Evolutionary conservation across 352 stramenopile species (phyloP).

Genomic region (Phytophthora nicotianae): DNA sequence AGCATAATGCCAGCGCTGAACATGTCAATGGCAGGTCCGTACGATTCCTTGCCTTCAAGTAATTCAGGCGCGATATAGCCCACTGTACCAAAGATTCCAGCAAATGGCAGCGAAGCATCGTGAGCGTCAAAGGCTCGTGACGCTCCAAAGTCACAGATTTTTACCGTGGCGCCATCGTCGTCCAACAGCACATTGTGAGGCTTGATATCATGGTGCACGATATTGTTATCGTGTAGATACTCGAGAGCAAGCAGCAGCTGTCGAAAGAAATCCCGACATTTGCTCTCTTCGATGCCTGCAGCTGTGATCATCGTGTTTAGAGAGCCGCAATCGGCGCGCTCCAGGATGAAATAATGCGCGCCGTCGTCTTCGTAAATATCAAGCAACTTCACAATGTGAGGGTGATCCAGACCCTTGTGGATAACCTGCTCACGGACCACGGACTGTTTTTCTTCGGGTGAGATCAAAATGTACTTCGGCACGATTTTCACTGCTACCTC

Average conservation of each 20-base stretch:
- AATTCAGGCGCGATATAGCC: constrained; percentile 78
- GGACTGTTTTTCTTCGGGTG: constrained; percentile 70
- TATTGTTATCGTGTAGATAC: constrained; percentile 73
- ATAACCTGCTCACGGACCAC: constrained; percentile 78
- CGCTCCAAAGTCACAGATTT: constrained; percentile 87
- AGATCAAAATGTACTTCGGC: constrained; percentile 74
- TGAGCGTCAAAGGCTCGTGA: constrained; percentile 67
- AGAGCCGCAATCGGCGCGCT: constrained; percentile 62
- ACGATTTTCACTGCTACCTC: constrained; percentile 80
- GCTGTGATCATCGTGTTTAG: constrained; percentile 59
- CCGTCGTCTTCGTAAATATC: constrained; percentile 77
- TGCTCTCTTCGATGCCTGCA: constrained; percentile 52
- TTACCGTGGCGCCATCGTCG: constrained; percentile 49
- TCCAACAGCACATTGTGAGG: constrained; percentile 82
- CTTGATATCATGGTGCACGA: constrained; percentile 93
- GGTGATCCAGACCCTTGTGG: constrained; percentile 66
- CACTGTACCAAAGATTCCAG: constrained; percentile 71
- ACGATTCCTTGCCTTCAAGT: constrained; percentile 52
- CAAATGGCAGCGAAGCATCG: constrained; percentile 59
- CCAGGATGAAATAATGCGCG: constrained; percentile 78
- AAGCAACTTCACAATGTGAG: constrained; percentile 78
- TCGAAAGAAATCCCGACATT: constrained; percentile 57
- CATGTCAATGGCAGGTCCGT: constrained; percentile 72
- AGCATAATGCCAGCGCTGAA: constrained; percentile 75
- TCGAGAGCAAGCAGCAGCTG: constrained; percentile 68